Evolutionary conservation across 129 eudicot genomes (phyloP), one percentile per base, ranked within the genome.

Genomic region (Scalesia atractyloides): DNA sequence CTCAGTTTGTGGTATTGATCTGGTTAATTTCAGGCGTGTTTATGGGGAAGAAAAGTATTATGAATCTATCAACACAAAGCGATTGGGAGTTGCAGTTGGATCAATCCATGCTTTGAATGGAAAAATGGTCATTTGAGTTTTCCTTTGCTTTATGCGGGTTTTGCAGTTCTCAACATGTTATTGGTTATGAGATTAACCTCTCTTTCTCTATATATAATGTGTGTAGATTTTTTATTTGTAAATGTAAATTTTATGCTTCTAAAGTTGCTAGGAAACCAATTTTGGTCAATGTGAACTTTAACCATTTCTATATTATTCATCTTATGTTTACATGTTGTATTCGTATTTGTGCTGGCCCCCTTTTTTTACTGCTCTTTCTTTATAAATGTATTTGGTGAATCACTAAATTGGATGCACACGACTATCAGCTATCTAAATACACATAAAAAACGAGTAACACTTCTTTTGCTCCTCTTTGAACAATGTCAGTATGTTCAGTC

Each of bases 11-110:
- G 16, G 15, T 63, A 44, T 70, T 64, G 52, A 56, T 75, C 24
- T 82, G n/a, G 77, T 78, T 41, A 39, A 56, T 73, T 73, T 67
- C 91, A 91, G 96, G 84, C 57, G 64, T 59, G 62, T 86, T 71
- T 91, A 91, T 47, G 96, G 86, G 33, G 96, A 84, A 81, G 96
- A 86, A 59, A 80, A 83, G 26, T 91, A 88, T 62, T 85, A 79
- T 43, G 79, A 76, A 24, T 73, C 59, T 62, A 81, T 88, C 66
- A 80, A 70, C 44, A 36, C 44, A 39, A 84, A 41, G 58, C 71
- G 90, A 16, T 47, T 66, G 33, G 63, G 57, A 18, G 75, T 68
- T 79, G 72, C 76, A 58, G 73, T 51, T 64, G 80, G 95, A 64
- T 81, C 76, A 79, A 73, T 19, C 19, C 14, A 43, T 64, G 18